Evolutionary conservation across 768 basidiomycete genomes (phyloP), one percentile per base, ranked within the genome.

Genomic region (Suillus bovinus): DNA sequence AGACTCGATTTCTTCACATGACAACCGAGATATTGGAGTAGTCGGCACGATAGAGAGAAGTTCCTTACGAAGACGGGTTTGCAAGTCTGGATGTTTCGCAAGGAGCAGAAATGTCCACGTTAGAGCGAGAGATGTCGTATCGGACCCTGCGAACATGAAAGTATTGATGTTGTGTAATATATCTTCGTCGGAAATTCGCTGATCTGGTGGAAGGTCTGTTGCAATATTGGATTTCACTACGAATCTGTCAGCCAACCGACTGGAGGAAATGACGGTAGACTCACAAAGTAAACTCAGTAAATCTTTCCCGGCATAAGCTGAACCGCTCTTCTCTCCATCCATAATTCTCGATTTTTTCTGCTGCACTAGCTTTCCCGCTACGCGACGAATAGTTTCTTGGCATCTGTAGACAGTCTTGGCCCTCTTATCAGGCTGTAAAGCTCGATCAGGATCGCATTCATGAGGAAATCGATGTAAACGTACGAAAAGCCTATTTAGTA

Each of bases 161-260:
- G 93, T 94, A 67, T 91, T 93, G 74, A 96, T 87, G 63, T 87
- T 94, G 69, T 92, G 80, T 13, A 94, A 80, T 57, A 96, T 88
- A 68, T 96, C 95, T 34, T 90, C 86, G 69, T 97, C 95, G 0
- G 93, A 90, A 66, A 96, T 87, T 39, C 88, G 84, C 64, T 89
- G 85, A 55, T 89, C 86, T 0, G 79, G 78, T 36, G 86, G 81
- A 17, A 92, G 77, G 63, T 94, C 90, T 0, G 79, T 83, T 2
- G 91, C 86, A 62, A 86, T 69, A 72, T 96, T 96, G 3, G 93
- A 90, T 75, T 90, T 91, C 58, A 96, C 95, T 96, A 64, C 20
- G 38, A 50, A 39, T 11, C 9, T 3, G 38, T 74, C 29, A 71
- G 39, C 41, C 57, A 56, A 52, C 58, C n/a, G 7, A 42, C 54